Evolutionary conservation across 176 grass and related monocot species (phyloP), one percentile per base, ranked within the genome.

Genomic region (Musa troglodytarum): DNA sequence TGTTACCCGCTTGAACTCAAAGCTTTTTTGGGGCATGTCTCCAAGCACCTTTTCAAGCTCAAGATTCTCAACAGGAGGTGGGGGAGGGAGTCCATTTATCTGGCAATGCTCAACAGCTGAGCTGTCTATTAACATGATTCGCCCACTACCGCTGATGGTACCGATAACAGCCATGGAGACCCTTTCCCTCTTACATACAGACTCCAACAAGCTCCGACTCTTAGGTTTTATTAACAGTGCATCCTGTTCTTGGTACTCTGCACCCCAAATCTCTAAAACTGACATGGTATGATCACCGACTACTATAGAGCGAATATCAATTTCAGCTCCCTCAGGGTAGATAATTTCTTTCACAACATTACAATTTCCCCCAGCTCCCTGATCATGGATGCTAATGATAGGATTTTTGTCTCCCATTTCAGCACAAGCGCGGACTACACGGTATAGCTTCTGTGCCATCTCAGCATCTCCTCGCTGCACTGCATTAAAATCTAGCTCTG

Each of bases 371-470:
- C 93, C 93, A n/a, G 90, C 93, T 9, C 93, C 93, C 79, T 96
- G 93, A 69, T 96, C 93, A 83, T 96, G 93, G 82, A 96, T 96
- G 74, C 89, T 96, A 68, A 92, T 88, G 16, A 96, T 96, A 80
- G 89, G 93, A 53, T 96, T 96, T 15, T 59, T 78, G 24, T 88
- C 83, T 79, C 93, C 93, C 87, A 92, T 96, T 88, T 96, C 90
- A 58, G 77, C 83, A 88, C 89, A 96, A 58, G 93, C 89, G n/a
- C 89, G 84, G 9, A 96, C 84, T 54, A 96, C 87, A 1, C 90
- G 87, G 68, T 96, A 96, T 16, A 96, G 50, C 83, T 97, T 97
- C 11, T 97, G 87, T 75, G 93, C 83, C 93, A 97, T 97, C 82
- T 97, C 90, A 19, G 93, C 93, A 80, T 97, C 93, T 81, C 93